Evolutionary conservation across 164 flowering plant genomes (phyloP).

Genomic region (Chimonanthus salicifolius): DNA sequence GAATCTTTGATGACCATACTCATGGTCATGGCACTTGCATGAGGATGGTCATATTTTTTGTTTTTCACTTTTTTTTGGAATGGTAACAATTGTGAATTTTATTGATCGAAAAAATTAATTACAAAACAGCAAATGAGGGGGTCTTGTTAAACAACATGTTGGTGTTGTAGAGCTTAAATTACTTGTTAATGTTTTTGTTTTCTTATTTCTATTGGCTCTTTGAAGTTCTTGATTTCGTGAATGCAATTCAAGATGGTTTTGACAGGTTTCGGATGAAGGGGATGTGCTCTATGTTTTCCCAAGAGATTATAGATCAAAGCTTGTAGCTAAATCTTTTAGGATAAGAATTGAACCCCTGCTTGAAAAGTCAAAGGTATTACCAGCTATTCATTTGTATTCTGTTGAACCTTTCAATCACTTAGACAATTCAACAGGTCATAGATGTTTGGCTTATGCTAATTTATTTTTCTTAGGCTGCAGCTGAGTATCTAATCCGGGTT

Average conservation of each 20-base stretch:
- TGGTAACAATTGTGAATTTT: too few relatives aligned
- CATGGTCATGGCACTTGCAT: not conserved
- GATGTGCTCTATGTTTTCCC: constrained; percentile 94
- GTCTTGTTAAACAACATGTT: not conserved
- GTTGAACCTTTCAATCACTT: not conserved
- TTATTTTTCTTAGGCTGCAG: constrained; percentile 50
- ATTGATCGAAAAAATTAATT: too few relatives aligned
- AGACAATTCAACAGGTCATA: not conserved
- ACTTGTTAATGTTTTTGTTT: constrained; percentile 1
- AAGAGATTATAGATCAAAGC: constrained; percentile 84
- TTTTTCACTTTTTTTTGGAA: not conserved
- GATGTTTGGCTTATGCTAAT: not conserved
- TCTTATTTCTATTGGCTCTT: constrained; percentile 11
- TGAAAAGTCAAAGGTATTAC: constrained; percentile 80
- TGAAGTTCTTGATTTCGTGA: constrained; percentile 41
- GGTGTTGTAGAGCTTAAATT: not conserved
- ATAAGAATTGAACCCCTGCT: constrained; percentile 72
- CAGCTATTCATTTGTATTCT: not conserved
- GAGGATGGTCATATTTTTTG: not conserved
- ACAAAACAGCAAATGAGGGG: too few relatives aligned
- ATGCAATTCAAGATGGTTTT: constrained; percentile 43
- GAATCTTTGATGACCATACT: not conserved
- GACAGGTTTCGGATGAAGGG: constrained; percentile 97
- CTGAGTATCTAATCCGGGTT: constrained; percentile 72
- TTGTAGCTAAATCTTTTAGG: constrained; percentile 77